Conservation (phyloP, 441 rosid species). For the Arabidopsis lyrata region DNA sequence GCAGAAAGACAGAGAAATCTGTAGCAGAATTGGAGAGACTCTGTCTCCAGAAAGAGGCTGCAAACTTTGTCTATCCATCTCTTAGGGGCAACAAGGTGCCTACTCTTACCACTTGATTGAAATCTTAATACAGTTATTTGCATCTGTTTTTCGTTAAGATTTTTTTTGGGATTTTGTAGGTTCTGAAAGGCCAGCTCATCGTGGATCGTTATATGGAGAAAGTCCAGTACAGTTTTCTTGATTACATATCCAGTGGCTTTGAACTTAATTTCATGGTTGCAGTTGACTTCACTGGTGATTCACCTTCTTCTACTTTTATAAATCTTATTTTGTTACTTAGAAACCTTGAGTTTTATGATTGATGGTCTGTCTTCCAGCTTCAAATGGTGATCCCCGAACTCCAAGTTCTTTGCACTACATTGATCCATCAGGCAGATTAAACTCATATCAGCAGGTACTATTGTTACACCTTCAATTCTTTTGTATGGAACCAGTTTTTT, state of each 20-base stretch:
- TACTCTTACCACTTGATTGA: conserved; percentile 14
- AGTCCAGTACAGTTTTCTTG: conserved; percentile 74
- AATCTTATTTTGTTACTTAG: not conserved
- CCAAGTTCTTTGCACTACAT: conserved; percentile 79
- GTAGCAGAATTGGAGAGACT: conserved; percentile 68
- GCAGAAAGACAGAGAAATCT: conserved; percentile 77
- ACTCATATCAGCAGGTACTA: conserved; percentile 81
- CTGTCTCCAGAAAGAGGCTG: conserved; percentile 53
- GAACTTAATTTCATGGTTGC: conserved; percentile 94
- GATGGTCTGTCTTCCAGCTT: conserved; percentile 54
- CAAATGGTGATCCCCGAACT: conserved; percentile 78
- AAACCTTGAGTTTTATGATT: not conserved
- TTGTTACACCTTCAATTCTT: conserved; percentile 6
- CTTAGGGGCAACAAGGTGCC: conserved; percentile 65
- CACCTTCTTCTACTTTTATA: conserved; percentile 20
- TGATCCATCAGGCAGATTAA: conserved; percentile 75
- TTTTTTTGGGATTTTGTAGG: conserved; percentile 43
- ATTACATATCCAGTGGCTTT: conserved; percentile 84
- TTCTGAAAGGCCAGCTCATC: conserved; percentile 72
- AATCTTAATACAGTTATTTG: conserved; percentile 2
- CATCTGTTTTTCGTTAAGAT: conserved; percentile 38
- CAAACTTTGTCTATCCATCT: conserved; percentile 55
- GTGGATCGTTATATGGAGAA: conserved; percentile 71
- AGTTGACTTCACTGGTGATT: conserved; percentile 82
- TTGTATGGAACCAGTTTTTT: not conserved